Conservation (phyloP, 2,329 filamentous ascomycete species). For the Arthrobotrys megalospora region DNA sequence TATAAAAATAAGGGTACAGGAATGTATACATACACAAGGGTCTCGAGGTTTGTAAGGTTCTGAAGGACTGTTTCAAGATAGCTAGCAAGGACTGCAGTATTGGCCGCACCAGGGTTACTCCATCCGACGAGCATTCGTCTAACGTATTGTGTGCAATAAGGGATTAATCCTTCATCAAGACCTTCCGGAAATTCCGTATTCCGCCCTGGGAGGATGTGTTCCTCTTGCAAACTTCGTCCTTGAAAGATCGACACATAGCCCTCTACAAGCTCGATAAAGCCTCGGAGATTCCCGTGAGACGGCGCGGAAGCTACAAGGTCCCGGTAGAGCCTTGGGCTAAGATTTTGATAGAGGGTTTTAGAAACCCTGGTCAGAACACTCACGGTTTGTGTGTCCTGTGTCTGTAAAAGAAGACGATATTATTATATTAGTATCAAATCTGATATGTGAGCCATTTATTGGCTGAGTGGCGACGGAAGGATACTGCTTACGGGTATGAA, state of each 20-base stretch:
- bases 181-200: neutral
- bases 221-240: constrained; percentile 1
- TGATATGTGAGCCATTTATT: neutral
- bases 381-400: constrained; percentile 34
- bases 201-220: constrained; percentile 2
- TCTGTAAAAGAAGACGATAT: neutral
- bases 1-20: neutral
- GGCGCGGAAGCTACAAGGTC: constrained; percentile 32
- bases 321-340: constrained; percentile 38
- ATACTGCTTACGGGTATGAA: constrained; percentile 29
- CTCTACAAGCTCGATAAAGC: constrained; percentile 20
- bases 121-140: constrained; percentile 41
- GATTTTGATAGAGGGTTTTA: constrained; percentile 29
- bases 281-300: constrained; percentile 29
- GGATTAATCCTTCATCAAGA: constrained; percentile 2
- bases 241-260: constrained; percentile 31
- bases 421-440: neutral
- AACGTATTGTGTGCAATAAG: constrained; percentile 41
- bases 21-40: constrained; percentile 24
- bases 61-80: constrained; percentile 23
- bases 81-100: neutral
- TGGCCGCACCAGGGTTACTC: constrained; percentile 33
- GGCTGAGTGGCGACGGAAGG: neutral
- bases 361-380: constrained; percentile 41
- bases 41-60: constrained; percentile 31